Evolutionary conservation across 306 rosid species (phyloP).

Genomic region (Rosa rugosa): DNA sequence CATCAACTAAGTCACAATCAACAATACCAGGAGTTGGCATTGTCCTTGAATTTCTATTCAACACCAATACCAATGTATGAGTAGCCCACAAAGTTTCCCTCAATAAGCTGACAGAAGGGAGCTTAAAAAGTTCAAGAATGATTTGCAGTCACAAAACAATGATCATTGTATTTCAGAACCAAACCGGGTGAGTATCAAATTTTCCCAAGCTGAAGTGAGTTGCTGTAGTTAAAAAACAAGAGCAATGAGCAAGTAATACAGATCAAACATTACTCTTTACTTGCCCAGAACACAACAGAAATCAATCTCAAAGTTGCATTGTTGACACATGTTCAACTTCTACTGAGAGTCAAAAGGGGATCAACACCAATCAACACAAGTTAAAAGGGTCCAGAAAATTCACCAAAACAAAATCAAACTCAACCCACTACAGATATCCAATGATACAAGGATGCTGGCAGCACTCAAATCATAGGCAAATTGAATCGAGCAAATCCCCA

Average conservation of each 20-base stretch:
- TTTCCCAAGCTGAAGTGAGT: slow-evolving; percentile 13
- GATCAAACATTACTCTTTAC: slow-evolving; percentile 22
- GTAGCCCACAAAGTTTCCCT: slow-evolving; percentile 20
- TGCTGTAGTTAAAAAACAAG: slow-evolving; percentile 21
- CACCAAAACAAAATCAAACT: slow-evolving; percentile 35
- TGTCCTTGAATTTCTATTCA: slow-evolving; percentile 8
- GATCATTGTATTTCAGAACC: slow-evolving; percentile 23
- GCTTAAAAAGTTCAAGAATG: neutral
- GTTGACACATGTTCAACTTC: slow-evolving; percentile 35
- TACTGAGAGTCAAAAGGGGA: slow-evolving; percentile 31
- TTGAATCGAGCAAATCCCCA: slow-evolving; percentile 26
- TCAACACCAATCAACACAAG: slow-evolving; percentile 25
- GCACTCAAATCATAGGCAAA: slow-evolving; percentile 34
- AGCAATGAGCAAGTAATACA: slow-evolving; percentile 24
- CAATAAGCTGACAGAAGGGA: neutral
- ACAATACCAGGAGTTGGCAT: slow-evolving; percentile 4
- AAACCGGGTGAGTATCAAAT: slow-evolving; percentile 12
- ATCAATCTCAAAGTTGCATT: slow-evolving; percentile 30
- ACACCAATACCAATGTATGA: slow-evolving; percentile 17
- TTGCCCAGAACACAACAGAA: slow-evolving; percentile 29
- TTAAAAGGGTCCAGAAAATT: slow-evolving; percentile 6
- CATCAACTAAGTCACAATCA: neutral
- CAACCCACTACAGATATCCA: slow-evolving; percentile 33
- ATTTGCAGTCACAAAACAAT: slow-evolving; percentile 9
- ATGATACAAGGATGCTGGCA: slow-evolving; percentile 29